Conservation (phyloP, 768 basidiomycete species). For the Sporobolomyces roseus region DNA sequence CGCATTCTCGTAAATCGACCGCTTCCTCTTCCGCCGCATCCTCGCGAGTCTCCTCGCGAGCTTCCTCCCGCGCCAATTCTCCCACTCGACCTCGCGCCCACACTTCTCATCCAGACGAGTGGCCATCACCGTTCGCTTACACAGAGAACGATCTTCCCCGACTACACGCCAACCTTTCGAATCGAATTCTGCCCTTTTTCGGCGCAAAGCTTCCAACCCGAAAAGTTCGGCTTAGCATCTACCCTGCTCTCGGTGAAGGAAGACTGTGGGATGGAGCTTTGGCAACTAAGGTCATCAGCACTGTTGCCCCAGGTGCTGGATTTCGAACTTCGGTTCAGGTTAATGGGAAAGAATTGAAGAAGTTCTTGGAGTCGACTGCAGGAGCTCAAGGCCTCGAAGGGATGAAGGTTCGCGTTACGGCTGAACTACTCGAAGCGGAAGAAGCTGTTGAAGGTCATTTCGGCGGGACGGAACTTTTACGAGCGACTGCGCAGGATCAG, state of each 20-base stretch:
- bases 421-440: slow-evolving; percentile 32
- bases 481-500: slow-evolving; percentile 21
- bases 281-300: slow-evolving; percentile 28
- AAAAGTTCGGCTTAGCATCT: slow-evolving; percentile 43
- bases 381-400: slow-evolving; percentile 9
- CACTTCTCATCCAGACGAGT: slow-evolving; percentile 9
- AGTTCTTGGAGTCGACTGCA: slow-evolving; percentile 10
- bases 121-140: slow-evolving; percentile 30
- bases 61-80: slow-evolving; percentile 24
- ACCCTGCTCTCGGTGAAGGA: slow-evolving; percentile 14
- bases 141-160: slow-evolving; percentile 21
- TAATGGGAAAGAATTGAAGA: slow-evolving; percentile 4
- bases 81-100: neutral
- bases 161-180: slow-evolving; percentile 44
- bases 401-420: slow-evolving; percentile 17
- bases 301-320: slow-evolving; percentile 20
- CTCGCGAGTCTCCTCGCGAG: slow-evolving; percentile 11
- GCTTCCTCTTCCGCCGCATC: neutral
- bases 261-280: slow-evolving; percentile 31
- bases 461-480: neutral
- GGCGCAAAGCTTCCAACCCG: slow-evolving; percentile 43
- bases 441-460: neutral
- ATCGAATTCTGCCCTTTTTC: slow-evolving; percentile 46
- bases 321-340: slow-evolving; percentile 17
- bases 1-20: slow-evolving; percentile 7